phyloP scores from a whole-genome alignment of 495 filamentous ascomycete species.

The Aspergillus sclerotioniger region DNA sequence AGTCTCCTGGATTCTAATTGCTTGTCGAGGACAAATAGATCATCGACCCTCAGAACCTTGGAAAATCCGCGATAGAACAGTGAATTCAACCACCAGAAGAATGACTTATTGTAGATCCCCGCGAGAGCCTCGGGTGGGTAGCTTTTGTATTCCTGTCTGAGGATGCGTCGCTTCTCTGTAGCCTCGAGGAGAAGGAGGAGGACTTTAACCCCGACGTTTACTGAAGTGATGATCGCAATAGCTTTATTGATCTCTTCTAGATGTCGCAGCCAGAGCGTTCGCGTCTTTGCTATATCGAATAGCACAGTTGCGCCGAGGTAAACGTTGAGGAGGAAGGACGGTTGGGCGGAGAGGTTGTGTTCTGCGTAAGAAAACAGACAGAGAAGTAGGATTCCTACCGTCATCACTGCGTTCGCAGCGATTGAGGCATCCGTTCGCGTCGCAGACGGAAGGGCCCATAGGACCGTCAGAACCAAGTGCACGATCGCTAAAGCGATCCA shows the following conservation, averaged over 20 bases:
- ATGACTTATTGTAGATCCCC: constrained; percentile 46
- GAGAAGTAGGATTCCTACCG: constrained; percentile 42
- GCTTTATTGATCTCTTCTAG: constrained; percentile 27
- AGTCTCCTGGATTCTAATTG: constrained; percentile 5
- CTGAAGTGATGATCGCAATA: constrained; percentile 48
- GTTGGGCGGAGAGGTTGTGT: constrained; percentile 53
- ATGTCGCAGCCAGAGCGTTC: constrained; percentile 59
- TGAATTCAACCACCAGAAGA: constrained; percentile 16
- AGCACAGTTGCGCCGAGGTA: constrained; percentile 62
- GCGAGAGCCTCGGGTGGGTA: constrained; percentile 60
- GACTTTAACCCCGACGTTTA: constrained; percentile 45
- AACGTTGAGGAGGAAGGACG: constrained; percentile 57
- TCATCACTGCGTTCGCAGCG: constrained; percentile 43
- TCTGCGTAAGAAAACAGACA: constrained; percentile 54
- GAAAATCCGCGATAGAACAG: constrained; percentile 8
- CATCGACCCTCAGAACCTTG: constrained; percentile 6
- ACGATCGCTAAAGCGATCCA: constrained; percentile 40
- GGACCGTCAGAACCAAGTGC: constrained; percentile 46
- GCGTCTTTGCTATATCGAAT: constrained; percentile 53
- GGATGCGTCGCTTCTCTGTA: constrained; percentile 49
- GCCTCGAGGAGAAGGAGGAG: constrained; percentile 55
- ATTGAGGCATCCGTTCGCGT: constrained; percentile 42
- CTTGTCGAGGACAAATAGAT: constrained; percentile 7
- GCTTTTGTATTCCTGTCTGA: constrained; percentile 39
- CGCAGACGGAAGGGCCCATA: constrained; percentile 44